These are phyloP conservation scores for Leccinum imitatum DNA, from an alignment of 768 basidiomycete genomes.

Conservation along the genomic window DNA sequence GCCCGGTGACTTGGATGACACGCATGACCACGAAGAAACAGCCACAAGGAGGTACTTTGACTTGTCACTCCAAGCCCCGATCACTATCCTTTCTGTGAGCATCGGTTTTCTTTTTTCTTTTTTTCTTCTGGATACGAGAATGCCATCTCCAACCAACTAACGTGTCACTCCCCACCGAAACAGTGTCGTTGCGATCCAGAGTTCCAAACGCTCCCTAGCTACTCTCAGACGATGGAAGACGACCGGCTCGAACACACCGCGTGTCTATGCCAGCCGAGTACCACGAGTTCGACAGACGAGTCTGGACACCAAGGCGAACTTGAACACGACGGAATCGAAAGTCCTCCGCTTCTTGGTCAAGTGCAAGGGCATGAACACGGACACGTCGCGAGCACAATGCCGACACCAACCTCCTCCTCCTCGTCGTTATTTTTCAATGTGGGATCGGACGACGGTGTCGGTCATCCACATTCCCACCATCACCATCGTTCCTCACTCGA, in stretches of 20 bases:
- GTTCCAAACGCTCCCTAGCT: conserved; percentile 76
- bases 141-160: background rate
- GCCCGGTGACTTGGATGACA: conserved; percentile 60
- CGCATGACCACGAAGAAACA: conserved; percentile 54
- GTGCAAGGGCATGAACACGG: background rate
- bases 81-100: conserved; percentile 85
- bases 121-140: background rate
- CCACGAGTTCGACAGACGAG: background rate
- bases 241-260: conserved; percentile 2
- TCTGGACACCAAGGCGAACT: background rate
- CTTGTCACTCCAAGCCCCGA: conserved; percentile 82
- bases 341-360: background rate
- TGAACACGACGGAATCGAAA: background rate
- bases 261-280: conserved; percentile 44
- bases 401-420: conserved; percentile 21
- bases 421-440: conserved; percentile 32
- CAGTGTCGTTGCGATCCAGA: conserved; percentile 85
- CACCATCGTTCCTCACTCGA: background rate
- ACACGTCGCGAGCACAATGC: background rate
- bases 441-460: too few relatives aligned
- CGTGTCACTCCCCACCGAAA: background rate
- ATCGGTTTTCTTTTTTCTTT: background rate
- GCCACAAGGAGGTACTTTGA: conserved; percentile 82
- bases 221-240: conserved; percentile 43
- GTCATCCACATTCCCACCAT: background rate